Base-by-base conservation (phyloP, 768 basidiomycete species). In the Tylopilus rubrobrunneus region DNA sequence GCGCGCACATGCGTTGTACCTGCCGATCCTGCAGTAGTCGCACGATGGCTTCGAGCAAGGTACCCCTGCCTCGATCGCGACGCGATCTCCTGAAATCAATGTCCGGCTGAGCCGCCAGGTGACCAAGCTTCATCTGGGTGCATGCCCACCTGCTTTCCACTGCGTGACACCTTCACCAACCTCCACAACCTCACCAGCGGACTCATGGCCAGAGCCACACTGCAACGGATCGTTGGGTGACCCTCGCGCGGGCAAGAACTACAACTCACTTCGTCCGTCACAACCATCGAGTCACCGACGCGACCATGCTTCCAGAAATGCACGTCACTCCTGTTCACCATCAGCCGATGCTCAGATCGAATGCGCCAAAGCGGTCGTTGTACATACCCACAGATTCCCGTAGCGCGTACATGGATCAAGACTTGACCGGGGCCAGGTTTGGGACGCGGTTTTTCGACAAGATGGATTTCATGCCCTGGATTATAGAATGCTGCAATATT, bases 281-380 rank as follows among this genome's bases (percentile, higher is more conserved):
- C 84, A 23, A 86, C 72, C 85, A 86, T 86, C 0, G 82, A 83
- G 60, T 84, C 82, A 9, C 85, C 85, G 48, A 86, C 77, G 39
- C 82, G 72, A 7, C 85, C 85, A 65, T 86, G 83, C 57, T 84
- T 76, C 85, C 85, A 87, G 66, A 86, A 86, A 63, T 87, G 85
- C 58, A 87, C 82, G 55, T 86, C 85, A 45, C 83, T 85, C 75
- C 85, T 86, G 52, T 52, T 31, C 23, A 51, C 29, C 46, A 14
- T 46, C 17, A 37, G 1, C 14, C 21, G 39, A 28, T 5, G 12
- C 28, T 47, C 29, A 28, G 14, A 41, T 48, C 14, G 25, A 40
- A 25, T n/a, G 40, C 5, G 12, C 19, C 39, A 45, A 27, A 27
- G 15, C 37, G 15, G 27, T 8, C 17, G 51, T 41, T 48, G 15